phyloP scores from a whole-genome alignment of 768 basidiomycete genomes.

The Termitomyces sp. region DNA sequence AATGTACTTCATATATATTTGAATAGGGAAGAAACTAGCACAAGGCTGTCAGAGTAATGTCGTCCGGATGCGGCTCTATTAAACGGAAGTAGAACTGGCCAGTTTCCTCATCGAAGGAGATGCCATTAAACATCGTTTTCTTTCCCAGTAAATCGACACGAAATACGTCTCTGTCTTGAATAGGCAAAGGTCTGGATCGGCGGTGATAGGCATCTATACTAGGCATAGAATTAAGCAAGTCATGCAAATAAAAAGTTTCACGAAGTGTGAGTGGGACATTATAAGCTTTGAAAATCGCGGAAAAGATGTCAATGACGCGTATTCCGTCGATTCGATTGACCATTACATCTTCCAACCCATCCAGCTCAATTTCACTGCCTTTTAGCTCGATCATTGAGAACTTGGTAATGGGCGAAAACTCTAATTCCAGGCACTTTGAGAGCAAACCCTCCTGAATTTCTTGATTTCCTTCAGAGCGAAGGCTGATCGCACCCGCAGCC shows the following conservation, averaged over 20 bases:
- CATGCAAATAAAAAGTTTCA: background rate
- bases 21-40: background rate
- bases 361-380: background rate
- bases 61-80: background rate
- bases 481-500: background rate
- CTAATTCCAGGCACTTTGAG: background rate
- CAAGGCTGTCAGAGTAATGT: background rate
- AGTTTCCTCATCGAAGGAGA: background rate
- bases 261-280: background rate
- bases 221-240: background rate
- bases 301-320: background rate
- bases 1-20: background rate
- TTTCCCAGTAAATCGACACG: background rate
- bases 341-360: background rate
- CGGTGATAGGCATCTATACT: background rate
- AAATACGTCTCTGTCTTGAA: background rate
- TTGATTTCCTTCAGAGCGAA: background rate
- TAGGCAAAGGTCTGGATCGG: background rate
- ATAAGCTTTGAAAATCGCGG: background rate
- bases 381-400: background rate
- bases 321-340: background rate
- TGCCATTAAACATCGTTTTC: background rate
- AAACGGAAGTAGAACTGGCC: background rate
- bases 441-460: background rate
- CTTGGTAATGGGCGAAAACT: background rate